Conservation (phyloP, 1,284 basidiomycete species). For the Fomitopsis pinicola region DNA sequence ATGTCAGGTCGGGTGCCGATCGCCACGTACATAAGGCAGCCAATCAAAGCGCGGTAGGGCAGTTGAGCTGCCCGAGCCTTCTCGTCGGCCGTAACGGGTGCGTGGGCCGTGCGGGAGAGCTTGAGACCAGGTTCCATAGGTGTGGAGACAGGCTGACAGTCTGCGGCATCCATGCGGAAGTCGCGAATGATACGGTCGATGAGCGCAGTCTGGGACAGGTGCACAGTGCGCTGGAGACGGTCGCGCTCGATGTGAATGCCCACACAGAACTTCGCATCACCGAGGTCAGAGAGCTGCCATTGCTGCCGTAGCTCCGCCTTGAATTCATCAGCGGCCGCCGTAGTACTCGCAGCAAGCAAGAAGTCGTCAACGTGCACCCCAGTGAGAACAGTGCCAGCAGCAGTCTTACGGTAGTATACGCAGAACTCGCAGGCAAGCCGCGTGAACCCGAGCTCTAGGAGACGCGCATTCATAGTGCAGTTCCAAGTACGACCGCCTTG, state of each 20-base stretch:
- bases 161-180: conserved; percentile 27
- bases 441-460: conserved; percentile 6
- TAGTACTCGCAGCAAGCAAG: no score
- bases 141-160: background rate
- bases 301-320: conserved; percentile 21
- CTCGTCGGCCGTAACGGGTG: background rate
- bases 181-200: conserved; percentile 30
- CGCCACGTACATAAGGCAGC: conserved; percentile 14
- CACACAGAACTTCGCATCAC: conserved; percentile 14
- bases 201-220: conserved; percentile 31
- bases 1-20: conserved; percentile 16
- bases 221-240: background rate
- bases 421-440: conserved; percentile 4
- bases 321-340: conserved; percentile 20
- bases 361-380: conserved; percentile 19
- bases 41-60: conserved; percentile 13
- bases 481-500: conserved; percentile 18
- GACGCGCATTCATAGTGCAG: conserved; percentile 3
- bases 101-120: background rate
- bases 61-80: conserved; percentile 1
- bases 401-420: background rate
- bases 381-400: conserved; percentile 2
- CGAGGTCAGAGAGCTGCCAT: conserved; percentile 14
- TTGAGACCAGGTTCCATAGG: conserved; percentile 7
- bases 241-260: conserved; percentile 24